phyloP scores from a whole-genome alignment of 306 rosid genomes.

The Vigna unguiculata region DNA sequence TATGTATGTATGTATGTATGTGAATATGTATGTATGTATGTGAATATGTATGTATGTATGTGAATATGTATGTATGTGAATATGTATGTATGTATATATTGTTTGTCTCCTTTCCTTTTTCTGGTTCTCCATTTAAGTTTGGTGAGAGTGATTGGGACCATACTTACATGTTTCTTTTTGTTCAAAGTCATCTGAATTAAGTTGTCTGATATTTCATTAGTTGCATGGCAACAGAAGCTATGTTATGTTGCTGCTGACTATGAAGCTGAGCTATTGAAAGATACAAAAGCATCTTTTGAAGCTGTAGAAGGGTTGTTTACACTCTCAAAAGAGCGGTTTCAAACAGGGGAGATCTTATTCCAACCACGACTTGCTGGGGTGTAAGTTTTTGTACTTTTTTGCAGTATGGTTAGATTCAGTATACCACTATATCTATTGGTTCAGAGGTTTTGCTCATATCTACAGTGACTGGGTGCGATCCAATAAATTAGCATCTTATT shows the following conservation, averaged over 20 bases:
- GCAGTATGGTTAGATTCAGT: slow-evolving; percentile 14
- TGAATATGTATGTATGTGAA: too few species aligned
- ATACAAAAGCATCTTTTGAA: slow-evolving; percentile 73
- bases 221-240: slow-evolving; percentile 59
- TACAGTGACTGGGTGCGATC: background rate
- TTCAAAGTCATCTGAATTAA: slow-evolving; percentile 30
- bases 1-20: too few species aligned
- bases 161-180: background rate
- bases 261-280: slow-evolving; percentile 71
- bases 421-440: background rate
- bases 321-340: slow-evolving; percentile 81
- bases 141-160: background rate
- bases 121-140: background rate
- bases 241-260: slow-evolving; percentile 84
- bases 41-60: too few species aligned
- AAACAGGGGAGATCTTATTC: slow-evolving; percentile 83
- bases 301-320: slow-evolving; percentile 70
- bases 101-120: background rate
- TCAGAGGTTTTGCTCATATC: background rate
- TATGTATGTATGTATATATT: too few species aligned
- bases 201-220: slow-evolving; percentile 43
- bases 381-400: slow-evolving; percentile 56
- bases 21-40: too few species aligned
- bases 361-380: slow-evolving; percentile 78
- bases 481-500: background rate